Base-by-base conservation (phyloP, 495 filamentous ascomycete genomes). In the Tuber borchii region DNA sequence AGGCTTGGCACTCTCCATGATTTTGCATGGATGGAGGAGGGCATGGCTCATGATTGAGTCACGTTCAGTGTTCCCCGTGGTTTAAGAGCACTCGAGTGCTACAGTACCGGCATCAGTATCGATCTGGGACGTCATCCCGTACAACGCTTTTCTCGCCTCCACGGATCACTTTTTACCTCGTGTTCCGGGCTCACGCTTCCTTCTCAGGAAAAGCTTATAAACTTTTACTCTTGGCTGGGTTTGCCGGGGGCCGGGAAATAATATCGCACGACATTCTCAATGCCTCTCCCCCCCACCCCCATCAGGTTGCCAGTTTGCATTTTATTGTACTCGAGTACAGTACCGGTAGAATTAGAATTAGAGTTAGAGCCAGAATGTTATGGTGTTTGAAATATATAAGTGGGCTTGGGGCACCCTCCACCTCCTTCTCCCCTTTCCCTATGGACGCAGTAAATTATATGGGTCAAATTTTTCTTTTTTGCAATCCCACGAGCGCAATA, bases 41-140 rank as follows among this genome's bases (percentile, higher is more conserved):
- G 51, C 26, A 65, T 31, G 56, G 26, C 56, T 65, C 56, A 65
- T 34, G 31, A 65, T 65, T 65, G 56, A 65, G 56, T 65, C 26
- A 65, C 56, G 31, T 31, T 34, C 5, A 4, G n/a, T 6, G 4
- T 65, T 65, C 12, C 12, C 14, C 26, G 56, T 65, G 26, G 56
- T 65, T 65, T 8, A n/a, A 39, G 45, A 12, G 42, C 7, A 12
- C 9, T 40, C 5, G 1, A 40, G 39, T 5, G 39, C 39, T 40
- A 40, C 3, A 40, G 39, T 43, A 61, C 71, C 74, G 8, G 42
- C 10, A 16, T 56, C 44, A 26, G 34, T 68, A 61, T 51, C 39
- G 61, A 31, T 74, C 46, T 45, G 45, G 80, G 84, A 82, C 82
- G 83, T 75, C 48, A 79, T 56, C 73, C 37, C 61, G 56, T 34